These are phyloP conservation scores for Lentinula raphanica DNA, from an alignment of 768 basidiomycete species.

Conservation along the genomic window DNA sequence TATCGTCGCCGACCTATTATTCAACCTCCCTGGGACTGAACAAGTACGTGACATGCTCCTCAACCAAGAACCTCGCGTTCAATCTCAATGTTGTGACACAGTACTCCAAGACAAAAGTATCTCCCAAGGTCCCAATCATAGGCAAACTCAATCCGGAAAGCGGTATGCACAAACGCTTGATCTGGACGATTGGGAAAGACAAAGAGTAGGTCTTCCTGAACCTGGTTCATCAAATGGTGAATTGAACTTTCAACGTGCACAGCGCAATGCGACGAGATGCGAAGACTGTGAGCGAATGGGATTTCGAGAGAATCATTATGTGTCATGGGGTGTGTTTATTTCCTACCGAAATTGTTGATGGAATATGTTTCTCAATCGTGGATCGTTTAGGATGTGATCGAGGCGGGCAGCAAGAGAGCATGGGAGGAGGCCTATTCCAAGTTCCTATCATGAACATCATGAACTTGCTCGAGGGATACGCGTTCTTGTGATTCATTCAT, in stretches of 20 bases:
- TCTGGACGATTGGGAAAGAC: constrained; percentile 30
- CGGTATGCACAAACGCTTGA: constrained; percentile 28
- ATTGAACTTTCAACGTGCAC: too few species aligned
- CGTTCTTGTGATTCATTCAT: not conserved
- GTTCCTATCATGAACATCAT: not conserved
- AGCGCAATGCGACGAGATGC: constrained; percentile 60
- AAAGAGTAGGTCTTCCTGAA: constrained; percentile 28
- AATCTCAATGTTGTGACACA: constrained; percentile 14
- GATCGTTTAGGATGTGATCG: constrained; percentile 43
- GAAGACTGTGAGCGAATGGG: constrained; percentile 64
- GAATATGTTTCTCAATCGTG: not conserved
- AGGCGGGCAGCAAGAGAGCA: constrained; percentile 43
- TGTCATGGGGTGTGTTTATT: constrained; percentile 49
- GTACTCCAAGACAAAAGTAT: constrained; percentile 35
- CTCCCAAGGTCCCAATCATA: constrained; percentile 18
- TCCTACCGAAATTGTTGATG: not conserved
- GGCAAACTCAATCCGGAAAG: constrained; percentile 30
- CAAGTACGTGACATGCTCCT: constrained; percentile 34
- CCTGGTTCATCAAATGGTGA: too few species aligned
- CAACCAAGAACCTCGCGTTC: too few species aligned
- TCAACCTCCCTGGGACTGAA: constrained; percentile 62
- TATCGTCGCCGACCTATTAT: constrained; percentile 61
- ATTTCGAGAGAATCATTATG: constrained; percentile 69
- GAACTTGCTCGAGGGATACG: not conserved
- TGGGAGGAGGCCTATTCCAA: constrained; percentile 31